Percentiles rank a stretch among this genome's conserved stretches.
phyloP scores from a whole-genome alignment of 257 asterid species.

The Solanum medicagineum region DNA sequence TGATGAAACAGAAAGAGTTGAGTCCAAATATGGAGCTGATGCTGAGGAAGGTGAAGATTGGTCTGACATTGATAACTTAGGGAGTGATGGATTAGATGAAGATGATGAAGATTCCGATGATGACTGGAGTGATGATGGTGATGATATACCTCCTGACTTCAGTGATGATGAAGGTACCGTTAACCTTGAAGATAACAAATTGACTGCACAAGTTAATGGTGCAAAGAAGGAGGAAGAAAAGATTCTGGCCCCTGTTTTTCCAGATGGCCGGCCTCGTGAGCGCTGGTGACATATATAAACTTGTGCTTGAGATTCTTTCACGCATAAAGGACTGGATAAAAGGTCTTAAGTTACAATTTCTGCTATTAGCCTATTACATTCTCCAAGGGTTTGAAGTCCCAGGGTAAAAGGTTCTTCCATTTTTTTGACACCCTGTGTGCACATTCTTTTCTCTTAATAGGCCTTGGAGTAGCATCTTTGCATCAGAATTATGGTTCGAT shows the following conservation, averaged over 20 bases:
- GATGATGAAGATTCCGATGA: slow-evolving; percentile 16
- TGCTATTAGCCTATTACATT: neutral
- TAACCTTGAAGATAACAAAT: slow-evolving; percentile 22
- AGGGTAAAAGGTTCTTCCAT: neutral
- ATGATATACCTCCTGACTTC: slow-evolving; percentile 71
- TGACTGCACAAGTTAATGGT: slow-evolving; percentile 26
- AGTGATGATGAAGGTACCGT: slow-evolving; percentile 27
- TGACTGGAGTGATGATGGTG: slow-evolving; percentile 60
- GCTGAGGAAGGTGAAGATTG: slow-evolving; percentile 52
- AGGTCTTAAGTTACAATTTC: neutral
- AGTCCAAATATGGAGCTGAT: slow-evolving; percentile 22
- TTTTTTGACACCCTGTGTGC: neutral
- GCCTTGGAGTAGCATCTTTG: neutral
- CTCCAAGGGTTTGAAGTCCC: neutral
- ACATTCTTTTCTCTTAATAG: neutral
- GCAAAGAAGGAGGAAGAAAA: slow-evolving; percentile 27
- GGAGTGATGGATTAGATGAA: slow-evolving; percentile 35
- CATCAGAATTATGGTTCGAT: neutral
- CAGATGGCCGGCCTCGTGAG: slow-evolving; percentile 89
- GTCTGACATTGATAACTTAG: slow-evolving; percentile 53
- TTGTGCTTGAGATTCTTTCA: neutral
- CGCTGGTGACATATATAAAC: slow-evolving; percentile 48
- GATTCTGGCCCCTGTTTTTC: slow-evolving; percentile 47
- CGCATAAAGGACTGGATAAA: neutral
- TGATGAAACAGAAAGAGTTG: slow-evolving; percentile 23